These are phyloP conservation scores for Pestalotiopsis sp. DNA, from an alignment of 2,329 filamentous ascomycete genomes.

Conservation along the genomic window DNA sequence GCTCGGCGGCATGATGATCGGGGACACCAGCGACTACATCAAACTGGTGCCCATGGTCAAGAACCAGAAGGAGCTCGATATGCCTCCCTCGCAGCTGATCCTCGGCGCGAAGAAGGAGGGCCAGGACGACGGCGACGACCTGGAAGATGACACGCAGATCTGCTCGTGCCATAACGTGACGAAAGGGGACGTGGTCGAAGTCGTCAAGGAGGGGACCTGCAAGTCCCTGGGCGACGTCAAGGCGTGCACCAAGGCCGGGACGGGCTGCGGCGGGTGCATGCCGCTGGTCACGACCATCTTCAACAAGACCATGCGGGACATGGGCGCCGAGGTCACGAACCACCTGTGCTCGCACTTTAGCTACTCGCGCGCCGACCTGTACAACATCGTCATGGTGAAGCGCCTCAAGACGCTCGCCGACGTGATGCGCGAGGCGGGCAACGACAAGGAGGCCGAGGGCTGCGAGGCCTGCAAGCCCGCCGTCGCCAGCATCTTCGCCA, in stretches of 20 bases:
- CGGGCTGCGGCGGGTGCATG: constrained; percentile 88
- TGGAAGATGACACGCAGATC: constrained; percentile 84
- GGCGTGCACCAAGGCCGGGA: constrained; percentile 88
- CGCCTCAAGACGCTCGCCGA: constrained; percentile 71
- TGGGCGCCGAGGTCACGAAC: constrained; percentile 88
- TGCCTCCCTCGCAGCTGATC: constrained; percentile 82
- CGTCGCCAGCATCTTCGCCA: constrained; percentile 79
- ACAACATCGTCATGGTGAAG: constrained; percentile 85
- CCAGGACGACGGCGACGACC: constrained; percentile 75
- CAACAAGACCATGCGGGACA: constrained; percentile 82
- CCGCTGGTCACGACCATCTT: constrained; percentile 88
- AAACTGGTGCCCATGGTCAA: constrained; percentile 89
- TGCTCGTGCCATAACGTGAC: constrained; percentile 93
- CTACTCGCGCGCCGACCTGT: constrained; percentile 85
- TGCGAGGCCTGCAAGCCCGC: constrained; percentile 88
- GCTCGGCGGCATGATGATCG: constrained; percentile 97
- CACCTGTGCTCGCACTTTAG: constrained; percentile 83
- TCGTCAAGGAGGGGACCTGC: constrained; percentile 77
- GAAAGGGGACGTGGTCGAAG: constrained; percentile 76
- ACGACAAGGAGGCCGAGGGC: constrained; percentile 71
- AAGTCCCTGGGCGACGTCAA: constrained; percentile 84
- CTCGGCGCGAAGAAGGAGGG: constrained; percentile 75
- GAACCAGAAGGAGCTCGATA: constrained; percentile 76
- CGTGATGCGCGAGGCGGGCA: constrained; percentile 80
- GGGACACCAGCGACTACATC: constrained; percentile 87